Evolutionary conservation across 2,329 filamentous ascomycete genomes (phyloP), one percentile per base, ranked within the genome.

Genomic region (Aspergillus pseudonomiae): DNA sequence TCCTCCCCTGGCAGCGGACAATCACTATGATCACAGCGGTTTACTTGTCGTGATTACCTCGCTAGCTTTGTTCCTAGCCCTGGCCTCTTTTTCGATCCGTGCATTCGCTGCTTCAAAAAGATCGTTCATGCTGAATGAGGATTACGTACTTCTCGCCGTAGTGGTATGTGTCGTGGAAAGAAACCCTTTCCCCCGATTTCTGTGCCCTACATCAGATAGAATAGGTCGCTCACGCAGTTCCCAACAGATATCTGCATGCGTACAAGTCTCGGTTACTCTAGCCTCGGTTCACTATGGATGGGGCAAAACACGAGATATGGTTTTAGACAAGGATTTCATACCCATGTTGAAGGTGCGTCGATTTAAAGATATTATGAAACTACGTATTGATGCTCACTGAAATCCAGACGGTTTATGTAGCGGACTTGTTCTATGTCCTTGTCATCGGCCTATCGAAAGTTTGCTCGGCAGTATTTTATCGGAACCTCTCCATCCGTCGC

Each of bases 361-460:
- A 30, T 19, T 11, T 12, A 19, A n/a, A 19, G 9, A 7, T 9
- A 21, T n/a, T 50, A 24, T 32, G 9, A 4, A 11, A 1, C 19
- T 26, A 11, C 1, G 19, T 14, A n/a, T n/a, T 34, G 16, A 32
- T 52, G 39, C 54, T 39, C 53, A 60, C 26, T 30, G 46, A 24
- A 54, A 11, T 26, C 16, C 57, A 80, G 78, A 70, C 72, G 21
- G 71, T 72, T 3, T 82, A 80, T 56, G 70, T 73, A 12, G 72
- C 74, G 63, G 79, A 83, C 54, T 69, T 82, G 6, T 69, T 83
- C 12, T 82, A 77, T 59, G 65, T 82, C 32, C 28, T 79, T 12
- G 71, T 74, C 0, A 61, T 82, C 12, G 80, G 76, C 56, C 64
- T 80, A 6, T 81, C 80, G 4, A 83, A 84, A 66, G 74, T 73